Base-by-base conservation (phyloP, 768 basidiomycete species). In the Russula dissimulans region DNA sequence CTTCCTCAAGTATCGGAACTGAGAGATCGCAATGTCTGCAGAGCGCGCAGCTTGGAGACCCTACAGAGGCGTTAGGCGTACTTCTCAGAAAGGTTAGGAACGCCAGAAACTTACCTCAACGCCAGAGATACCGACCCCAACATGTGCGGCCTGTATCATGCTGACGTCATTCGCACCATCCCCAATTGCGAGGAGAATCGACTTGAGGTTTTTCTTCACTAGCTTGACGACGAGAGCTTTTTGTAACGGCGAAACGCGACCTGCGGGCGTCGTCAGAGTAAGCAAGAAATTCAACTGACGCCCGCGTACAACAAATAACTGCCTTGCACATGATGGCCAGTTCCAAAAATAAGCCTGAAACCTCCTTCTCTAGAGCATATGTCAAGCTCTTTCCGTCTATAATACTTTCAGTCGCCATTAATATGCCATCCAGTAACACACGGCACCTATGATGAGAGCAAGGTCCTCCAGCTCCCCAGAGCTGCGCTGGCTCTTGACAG, bases 131-230 rank as follows among this genome's bases (percentile, higher is more conserved):
- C 95, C 95, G 56, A 98, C 87, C 34, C 95, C 95, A 48, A 98
- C 91, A 69, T 98, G 95, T 0, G 95, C 95, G 39, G 95, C 95
- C 70, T 98, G 95, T 61, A 98, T 98, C 95, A 98, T 98, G 70
- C 91, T 91, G 66, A 98, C 95, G 71, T 98, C 95, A 71, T 97
- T 98, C 2, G 95, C 95, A 52, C 95, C 95, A 65, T 98, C 95
- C 22, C 95, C 95, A 53, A 98, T 97, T 3, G 95, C 95, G 9
- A 98, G 81, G n/a, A 97, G 77, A 56, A 97, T 91, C 7, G 93
- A 81, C 59, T 92, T 91, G 67, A 87, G 85, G 71, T 95, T 95
- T 73, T 95, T 95, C 79, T 97, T 97, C 57, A 98, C 95, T n/a
- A 98, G 83, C 73, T 97, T 97, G 65, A 98, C 95, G 4, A 98